Percentiles rank a stretch among this genome's conserved stretches.
phyloP scores from a whole-genome alignment of 345 rosid genomes.

The Dipteronia sinensis region DNA sequence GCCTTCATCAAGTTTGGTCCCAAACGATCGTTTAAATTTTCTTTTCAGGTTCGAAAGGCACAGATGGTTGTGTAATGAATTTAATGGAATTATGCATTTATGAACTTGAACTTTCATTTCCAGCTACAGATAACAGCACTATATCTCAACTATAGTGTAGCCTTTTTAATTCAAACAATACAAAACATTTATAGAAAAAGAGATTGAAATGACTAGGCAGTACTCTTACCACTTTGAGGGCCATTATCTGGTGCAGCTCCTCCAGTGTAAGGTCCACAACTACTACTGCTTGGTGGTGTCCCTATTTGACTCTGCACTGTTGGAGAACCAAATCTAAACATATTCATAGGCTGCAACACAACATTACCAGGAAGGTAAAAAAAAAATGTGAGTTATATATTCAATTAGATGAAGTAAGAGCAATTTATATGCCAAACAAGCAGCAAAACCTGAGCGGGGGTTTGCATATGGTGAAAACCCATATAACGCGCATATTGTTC shows the following conservation, averaged over 20 bases:
- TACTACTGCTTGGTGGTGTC: conserved; percentile 28
- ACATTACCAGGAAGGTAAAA: neutral
- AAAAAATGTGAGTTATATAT: no score
- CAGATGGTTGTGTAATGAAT: neutral
- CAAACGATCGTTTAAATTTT: neutral
- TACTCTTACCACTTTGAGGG: conserved; percentile 34
- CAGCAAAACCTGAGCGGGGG: conserved; percentile 49
- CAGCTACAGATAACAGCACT: neutral
- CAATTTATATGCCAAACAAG: neutral
- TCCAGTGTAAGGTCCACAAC: conserved; percentile 17
- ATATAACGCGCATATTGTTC: conserved; percentile 51
- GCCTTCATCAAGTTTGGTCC: neutral
- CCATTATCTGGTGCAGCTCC: conserved; percentile 36
- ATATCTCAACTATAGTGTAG: neutral
- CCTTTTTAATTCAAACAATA: neutral
- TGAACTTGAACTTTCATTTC: neutral
- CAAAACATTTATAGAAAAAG: neutral
- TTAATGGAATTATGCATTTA: neutral
- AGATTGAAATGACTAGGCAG: conserved; percentile 11
- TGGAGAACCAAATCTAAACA: conserved; percentile 48
- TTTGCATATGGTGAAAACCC: conserved; percentile 53
- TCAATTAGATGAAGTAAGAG: neutral
- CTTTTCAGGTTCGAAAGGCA: neutral
- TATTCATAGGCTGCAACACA: conserved; percentile 50
- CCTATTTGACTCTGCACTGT: conserved; percentile 34